Evolutionary conservation across 495 filamentous ascomycete species (phyloP), one percentile per base, ranked within the genome.

Genomic region (Sphaerosporella brunnea): DNA sequence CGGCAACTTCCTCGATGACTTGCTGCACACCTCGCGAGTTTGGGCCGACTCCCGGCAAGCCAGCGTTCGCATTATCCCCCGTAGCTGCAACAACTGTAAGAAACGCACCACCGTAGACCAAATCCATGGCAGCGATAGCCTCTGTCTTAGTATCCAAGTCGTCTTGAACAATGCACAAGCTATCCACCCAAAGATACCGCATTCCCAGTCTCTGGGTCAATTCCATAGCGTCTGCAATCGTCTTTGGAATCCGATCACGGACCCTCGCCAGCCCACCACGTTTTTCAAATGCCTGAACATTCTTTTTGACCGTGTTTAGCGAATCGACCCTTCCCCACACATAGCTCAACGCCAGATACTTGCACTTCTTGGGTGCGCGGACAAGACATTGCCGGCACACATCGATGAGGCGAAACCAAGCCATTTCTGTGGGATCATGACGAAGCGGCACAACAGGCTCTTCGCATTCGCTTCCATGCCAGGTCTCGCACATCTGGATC

Each of bases 141-240:
- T 37, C 35, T 2, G n/a, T 42, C 28, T 51, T 57, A 23, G 54
- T 36, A 13, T 44, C 16, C 10, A 51, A 25, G 47, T 51, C 35
- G n/a, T 44, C 32, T 51, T 57, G 54, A 30, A 51, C 36, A 28
- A 57, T 57, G 35, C 54, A 57, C 32, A 57, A 23, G 13, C 43
- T 47, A 49, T 57, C 54, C 28, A 57, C 26, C 54, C 54, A 57
- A 10, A 49, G 25, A 38, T 57, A 57, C 37, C 43, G 23, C 36
- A 44, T 48, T 5, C 52, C 48, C 15, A 57, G 41, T 2, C 13
- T 36, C 15, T 36, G 37, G 7, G 34, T 36, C 19, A 53, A 23
- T 10, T 36, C 8, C 3, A 56, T 36, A 16, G 53, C 45, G 36
- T 56, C 53, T 30, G 46, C 40, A 20, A 50, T 13, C n/a, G 51